Percentiles rank a stretch among this genome's conserved stretches.
Evolutionary conservation across 106 monocot species (phyloP).

Genomic region (Phalaenopsis aphrodite): DNA sequence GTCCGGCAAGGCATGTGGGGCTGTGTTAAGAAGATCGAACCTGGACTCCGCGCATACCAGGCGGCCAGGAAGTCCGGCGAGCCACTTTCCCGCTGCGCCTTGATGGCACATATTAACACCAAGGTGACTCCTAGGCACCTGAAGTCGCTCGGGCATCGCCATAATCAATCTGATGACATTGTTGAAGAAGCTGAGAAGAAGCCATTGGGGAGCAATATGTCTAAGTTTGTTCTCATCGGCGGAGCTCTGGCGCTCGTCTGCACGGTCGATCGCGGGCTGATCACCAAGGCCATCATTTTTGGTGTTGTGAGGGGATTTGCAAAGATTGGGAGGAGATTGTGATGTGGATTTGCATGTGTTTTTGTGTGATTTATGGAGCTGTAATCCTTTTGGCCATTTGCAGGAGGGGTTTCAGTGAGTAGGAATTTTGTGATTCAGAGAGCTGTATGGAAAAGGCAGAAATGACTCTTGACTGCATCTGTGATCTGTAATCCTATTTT

Average conservation of each 20-base stretch:
- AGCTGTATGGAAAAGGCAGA: too few species aligned
- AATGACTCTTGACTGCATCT: too few species aligned
- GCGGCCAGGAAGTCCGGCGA: constrained; percentile 25
- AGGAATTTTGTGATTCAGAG: too few species aligned
- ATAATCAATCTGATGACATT: constrained; percentile 13
- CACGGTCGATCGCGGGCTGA: constrained; percentile 54
- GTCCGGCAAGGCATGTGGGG: constrained; percentile 94
- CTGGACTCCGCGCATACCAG: constrained; percentile 81
- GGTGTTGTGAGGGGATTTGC: constrained; percentile 73
- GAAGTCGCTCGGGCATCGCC: constrained; percentile 21
- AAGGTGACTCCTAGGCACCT: constrained; percentile 37
- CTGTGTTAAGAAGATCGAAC: constrained; percentile 74
- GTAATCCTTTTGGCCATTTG: too few species aligned
- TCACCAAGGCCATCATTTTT: constrained; percentile 77
- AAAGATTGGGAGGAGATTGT: constrained; percentile 31
- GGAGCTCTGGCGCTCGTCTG: constrained; percentile 66
- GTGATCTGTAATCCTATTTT: too few species aligned
- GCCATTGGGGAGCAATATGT: constrained; percentile 29
- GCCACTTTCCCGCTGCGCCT: constrained; percentile 34
- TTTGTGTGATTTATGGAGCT: background rate
- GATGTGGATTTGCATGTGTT: background rate
- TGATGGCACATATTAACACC: constrained; percentile 47
- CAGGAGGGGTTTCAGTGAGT: too few species aligned
- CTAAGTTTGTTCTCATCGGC: constrained; percentile 47
- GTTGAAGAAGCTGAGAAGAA: constrained; percentile 28